phyloP scores from a whole-genome alignment of 140 eudicot species.

The Erigeron philadelphicus region DNA sequence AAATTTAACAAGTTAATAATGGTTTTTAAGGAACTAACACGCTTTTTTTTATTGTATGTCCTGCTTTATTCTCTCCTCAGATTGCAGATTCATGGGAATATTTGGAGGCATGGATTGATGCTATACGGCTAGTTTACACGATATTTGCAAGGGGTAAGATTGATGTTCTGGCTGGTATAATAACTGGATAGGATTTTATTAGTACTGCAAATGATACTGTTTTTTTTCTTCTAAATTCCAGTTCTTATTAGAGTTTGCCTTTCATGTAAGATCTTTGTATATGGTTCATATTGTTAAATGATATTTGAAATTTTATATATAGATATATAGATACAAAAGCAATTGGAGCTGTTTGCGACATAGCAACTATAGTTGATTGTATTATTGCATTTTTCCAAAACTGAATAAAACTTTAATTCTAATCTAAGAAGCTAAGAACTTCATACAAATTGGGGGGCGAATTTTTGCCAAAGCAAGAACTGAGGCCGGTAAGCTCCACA shows the following conservation, averaged over 20 bases:
- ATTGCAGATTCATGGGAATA: conserved; percentile 93
- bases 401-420: conserved; percentile 23
- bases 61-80: conserved; percentile 35
- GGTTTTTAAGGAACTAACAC: not conserved
- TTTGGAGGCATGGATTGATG: conserved; percentile 90
- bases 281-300: not conserved
- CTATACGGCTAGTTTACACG: conserved; percentile 87
- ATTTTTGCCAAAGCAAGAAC: conserved; percentile 61
- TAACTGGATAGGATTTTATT: conserved; percentile 42
- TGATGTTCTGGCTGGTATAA: conserved; percentile 84
- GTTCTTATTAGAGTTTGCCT: conserved; percentile 20
- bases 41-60: not conserved
- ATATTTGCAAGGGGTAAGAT: conserved; percentile 85
- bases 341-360: conserved; percentile 10
- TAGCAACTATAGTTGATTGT: conserved; percentile 18
- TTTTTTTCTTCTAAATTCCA: conserved; percentile 15
- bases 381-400: conserved; percentile 29
- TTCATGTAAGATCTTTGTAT: conserved; percentile 30
- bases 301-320: conserved; percentile 7
- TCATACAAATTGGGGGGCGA: conserved; percentile 75
- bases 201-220: conserved; percentile 20
- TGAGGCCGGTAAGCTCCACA: conserved; percentile 73
- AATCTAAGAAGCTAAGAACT: conserved; percentile 42
- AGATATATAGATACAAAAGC: not conserved
- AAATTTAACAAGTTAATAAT: not conserved